Evolutionary conservation across 1,284 basidiomycete species (phyloP).

Genomic region (Ceratobasidium sp.): DNA sequence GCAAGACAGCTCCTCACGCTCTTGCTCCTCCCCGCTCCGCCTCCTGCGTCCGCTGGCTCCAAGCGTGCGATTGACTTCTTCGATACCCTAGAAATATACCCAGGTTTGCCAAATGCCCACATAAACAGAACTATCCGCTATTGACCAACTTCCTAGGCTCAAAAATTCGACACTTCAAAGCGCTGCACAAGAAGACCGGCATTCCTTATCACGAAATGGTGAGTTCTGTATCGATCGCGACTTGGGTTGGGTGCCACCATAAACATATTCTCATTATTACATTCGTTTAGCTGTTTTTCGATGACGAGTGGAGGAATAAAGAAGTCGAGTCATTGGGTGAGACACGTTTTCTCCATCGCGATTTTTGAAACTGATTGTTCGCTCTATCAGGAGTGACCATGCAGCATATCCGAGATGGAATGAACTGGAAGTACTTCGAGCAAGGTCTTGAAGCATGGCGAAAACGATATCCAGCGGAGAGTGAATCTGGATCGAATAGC

Average conservation of each 20-base stretch:
- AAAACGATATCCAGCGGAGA: slow-evolving; percentile 60
- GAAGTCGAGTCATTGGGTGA: slow-evolving; percentile 81
- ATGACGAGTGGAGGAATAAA: slow-evolving; percentile 82
- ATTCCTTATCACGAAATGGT: slow-evolving; percentile 90
- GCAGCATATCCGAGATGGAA: slow-evolving; percentile 67
- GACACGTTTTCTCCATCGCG: slow-evolving; percentile 42
- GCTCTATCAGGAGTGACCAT: slow-evolving; percentile 76
- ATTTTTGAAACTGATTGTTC: slow-evolving; percentile 45
- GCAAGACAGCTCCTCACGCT: slow-evolving; percentile 78
- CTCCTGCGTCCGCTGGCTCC: slow-evolving; percentile 59
- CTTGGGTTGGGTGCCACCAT: not conserved
- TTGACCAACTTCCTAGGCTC: slow-evolving; percentile 66
- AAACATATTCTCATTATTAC: not conserved
- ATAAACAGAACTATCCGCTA: slow-evolving; percentile 7
- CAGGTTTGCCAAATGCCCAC: slow-evolving; percentile 63
- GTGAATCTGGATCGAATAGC: slow-evolving; percentile 45
- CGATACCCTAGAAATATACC: slow-evolving; percentile 87
- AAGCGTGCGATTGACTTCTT: slow-evolving; percentile 77
- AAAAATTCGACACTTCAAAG: slow-evolving; percentile 85
- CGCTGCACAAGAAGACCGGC: slow-evolving; percentile 80
- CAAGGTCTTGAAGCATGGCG: slow-evolving; percentile 75
- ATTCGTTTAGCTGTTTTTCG: slow-evolving; percentile 78
- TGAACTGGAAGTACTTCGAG: slow-evolving; percentile 71
- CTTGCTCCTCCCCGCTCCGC: slow-evolving; percentile 75
- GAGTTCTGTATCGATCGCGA: not conserved